Base-by-base conservation (phyloP, 495 filamentous ascomycete genomes). In the Aspergillus mulundensis region DNA sequence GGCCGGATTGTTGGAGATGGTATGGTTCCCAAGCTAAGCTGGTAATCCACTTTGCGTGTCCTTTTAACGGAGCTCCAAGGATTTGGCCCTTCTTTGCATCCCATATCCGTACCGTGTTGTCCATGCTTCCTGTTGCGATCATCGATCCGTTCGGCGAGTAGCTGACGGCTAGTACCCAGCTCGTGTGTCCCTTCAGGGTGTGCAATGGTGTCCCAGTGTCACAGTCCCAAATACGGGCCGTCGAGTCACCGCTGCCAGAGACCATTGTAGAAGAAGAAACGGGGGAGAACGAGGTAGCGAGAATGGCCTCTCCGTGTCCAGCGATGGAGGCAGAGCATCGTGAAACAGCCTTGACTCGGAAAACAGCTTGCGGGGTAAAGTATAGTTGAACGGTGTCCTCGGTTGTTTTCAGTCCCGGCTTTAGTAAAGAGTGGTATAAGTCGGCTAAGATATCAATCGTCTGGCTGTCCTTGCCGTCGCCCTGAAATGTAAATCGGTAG, bases 171-270 rank as follows among this genome's bases (percentile, higher is more conserved):
- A 99, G 74, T 7, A 99, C 92, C 93, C 92, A 97, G 57, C 87
- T 87, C 14, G 88, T 89, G 69, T 97, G 95, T 12, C 94, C 94
- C 67, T 95, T 95, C 20, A 99, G 70, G 2, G 92, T 97, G 66
- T 88, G 81, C 51, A 90, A 74, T 0, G 95, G 91, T 0, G 93
- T 97, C 42, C 92, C 92, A 0, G 90, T 97, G 63, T 97, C 89
- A 50, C 90, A 95, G 62, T 99, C 94, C 88, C 90, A 97, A 74
- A 99, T 84, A 44, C 95, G 77, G 7, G 94, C 95, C 7, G 95
- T 97, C 30, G 84, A 84, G 61, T 99, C 95, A 34, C 95, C 95
- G 58, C 87, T 90, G 0, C 92, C 95, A 7, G 88, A 94, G 0
- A 91, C 90, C 73, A 99, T 83, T 52, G 86, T 82, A 7, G 87